Base-by-base conservation (phyloP, 805 yeast species). In the Tetrapisispora arboricola region DNA sequence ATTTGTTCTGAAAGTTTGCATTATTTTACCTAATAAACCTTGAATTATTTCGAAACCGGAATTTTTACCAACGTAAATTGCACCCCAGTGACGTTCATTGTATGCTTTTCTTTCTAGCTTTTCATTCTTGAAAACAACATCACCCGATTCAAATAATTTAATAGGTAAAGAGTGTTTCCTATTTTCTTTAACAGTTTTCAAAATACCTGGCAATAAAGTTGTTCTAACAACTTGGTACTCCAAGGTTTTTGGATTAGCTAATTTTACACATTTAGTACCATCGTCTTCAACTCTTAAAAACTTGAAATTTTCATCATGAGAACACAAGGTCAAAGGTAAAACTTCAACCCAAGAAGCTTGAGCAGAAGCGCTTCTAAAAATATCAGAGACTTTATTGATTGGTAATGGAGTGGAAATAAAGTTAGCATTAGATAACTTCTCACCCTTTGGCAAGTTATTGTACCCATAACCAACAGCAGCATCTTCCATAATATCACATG, bases 201-300 rank as follows among this genome's bases (percentile, higher is more conserved):
- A 76, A 43, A 92, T 73, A 51, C 99, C 99, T 36, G 98, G 96
- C 44, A 90, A 70, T 53, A 92, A 72, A 21, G 94, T 76, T 15
- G 98, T 92, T 73, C 98, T 83, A 21, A 92, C 97, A 46, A 92
- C 98, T 71, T 92, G 96, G 65, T 90, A 92, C 68, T 92, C 99
- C 39, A 78, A 64, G 16, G 98, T 92, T 71, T 92, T 92, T 46
- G 99, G 99, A 65, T 92, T 92, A 43, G 84, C 97, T 54, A 92
- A 75, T 55, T 83, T 79, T 41, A 92, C 97, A 25, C 87, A 97
- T 39, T 66, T 67, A n/a, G 77, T 74, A 53, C 72, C 73, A 54
- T 84, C 86, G 61, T 90, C 96, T 32, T 58, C 58, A 38, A 72
- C 70, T 61, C 85, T 80, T 59, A 92, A 72, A 68, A 76, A 88